Evolutionary conservation across 1,284 basidiomycete genomes (phyloP).

Genomic region (Rhodotorula sp.): DNA sequence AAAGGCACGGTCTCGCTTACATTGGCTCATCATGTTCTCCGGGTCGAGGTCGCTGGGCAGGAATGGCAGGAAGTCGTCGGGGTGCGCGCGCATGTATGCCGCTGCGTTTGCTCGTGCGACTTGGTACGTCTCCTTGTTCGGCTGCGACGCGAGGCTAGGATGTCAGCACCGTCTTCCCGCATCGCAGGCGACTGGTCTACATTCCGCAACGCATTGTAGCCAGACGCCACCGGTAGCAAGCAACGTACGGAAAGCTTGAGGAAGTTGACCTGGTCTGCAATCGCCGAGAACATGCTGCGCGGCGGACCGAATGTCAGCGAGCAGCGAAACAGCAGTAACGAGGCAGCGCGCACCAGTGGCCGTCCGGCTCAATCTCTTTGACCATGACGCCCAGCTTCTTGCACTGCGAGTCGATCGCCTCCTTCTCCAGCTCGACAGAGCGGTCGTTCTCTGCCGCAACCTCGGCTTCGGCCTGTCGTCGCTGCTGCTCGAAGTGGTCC

Average conservation of each 20-base stretch:
- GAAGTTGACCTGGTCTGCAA: slow-evolving; percentile 44
- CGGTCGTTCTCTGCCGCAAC: slow-evolving; percentile 36
- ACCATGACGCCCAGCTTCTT: slow-evolving; percentile 35
- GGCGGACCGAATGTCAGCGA: not conserved
- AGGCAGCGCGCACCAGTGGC: slow-evolving; percentile 37
- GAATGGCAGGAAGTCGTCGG: slow-evolving; percentile 92
- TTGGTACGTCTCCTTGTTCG: slow-evolving; percentile 51
- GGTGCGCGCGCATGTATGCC: slow-evolving; percentile 77
- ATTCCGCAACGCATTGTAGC: no score
- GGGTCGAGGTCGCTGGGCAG: slow-evolving; percentile 76
- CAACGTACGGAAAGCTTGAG: slow-evolving; percentile 26
- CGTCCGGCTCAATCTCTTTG: slow-evolving; percentile 44
- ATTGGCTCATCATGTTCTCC: slow-evolving; percentile 69
- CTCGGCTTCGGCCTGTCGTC: slow-evolving; percentile 36
- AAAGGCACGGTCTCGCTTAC: slow-evolving; percentile 3
- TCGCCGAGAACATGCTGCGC: slow-evolving; percentile 43
- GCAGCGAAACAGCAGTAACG: not conserved
- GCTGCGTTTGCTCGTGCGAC: slow-evolving; percentile 69
- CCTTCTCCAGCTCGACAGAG: slow-evolving; percentile 39
- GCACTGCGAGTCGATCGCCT: slow-evolving; percentile 35
- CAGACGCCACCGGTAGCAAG: not conserved
- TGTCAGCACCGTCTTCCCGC: not conserved
- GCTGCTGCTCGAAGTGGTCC: slow-evolving; percentile 31
- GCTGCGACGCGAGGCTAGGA: not conserved
- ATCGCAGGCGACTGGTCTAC: no score